Evolutionary conservation across 2,329 filamentous ascomycete species (phyloP), one percentile per base, ranked within the genome.

Genomic region (Exserohilum turcica): DNA sequence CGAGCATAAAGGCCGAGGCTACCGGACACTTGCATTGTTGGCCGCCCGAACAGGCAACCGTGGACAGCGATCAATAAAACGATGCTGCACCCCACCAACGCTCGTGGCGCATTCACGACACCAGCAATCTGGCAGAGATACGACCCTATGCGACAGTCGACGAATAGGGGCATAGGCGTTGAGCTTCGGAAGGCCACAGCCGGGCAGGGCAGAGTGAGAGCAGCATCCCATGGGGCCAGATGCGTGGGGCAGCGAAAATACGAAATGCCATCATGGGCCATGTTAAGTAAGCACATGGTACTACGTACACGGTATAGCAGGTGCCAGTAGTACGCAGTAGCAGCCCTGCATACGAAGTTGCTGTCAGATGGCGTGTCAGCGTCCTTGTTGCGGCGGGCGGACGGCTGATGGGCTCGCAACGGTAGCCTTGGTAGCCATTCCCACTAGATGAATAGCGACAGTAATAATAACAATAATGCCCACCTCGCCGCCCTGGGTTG

Each of bases 11-110:
- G 47, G 48, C 68, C 66, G 66, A 62, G 48, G 58, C 63, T 65
- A 65, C 55, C 48, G 55, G 56, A 59, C 46, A 64, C 64, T 70
- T 67, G 70, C 70, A 70, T 71, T 60, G 61, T 31, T 35, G 33
- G 38, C 54, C 40, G 28, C 65, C 62, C 33, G 56, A 66, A 62
- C 44, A 35, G 65, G 68, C 55, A 65, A 52, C 27, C 40, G 44
- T 46, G 27, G 43, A 55, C 54, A 64, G 54, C 61, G 64, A 67
- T 69, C 67, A 70, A 71, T 72, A 73, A 63, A 57, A 49, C 44
- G 36, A 43, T 48, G 46, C 52, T 61, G 60, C 54, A 60, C 51
- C 50, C 51, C 46, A 54, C 51, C 46, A 18, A 36, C 32, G 51
- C 43, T 46, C 35, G 54, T 50, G 40, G 56, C 54, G 38, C 39